A percentile compares a stretch with the other conserved stretches of the same genome.
Evolutionary conservation across 2,329 filamentous ascomycete species (phyloP).

Genomic region (Lomentospora prolificans): DNA sequence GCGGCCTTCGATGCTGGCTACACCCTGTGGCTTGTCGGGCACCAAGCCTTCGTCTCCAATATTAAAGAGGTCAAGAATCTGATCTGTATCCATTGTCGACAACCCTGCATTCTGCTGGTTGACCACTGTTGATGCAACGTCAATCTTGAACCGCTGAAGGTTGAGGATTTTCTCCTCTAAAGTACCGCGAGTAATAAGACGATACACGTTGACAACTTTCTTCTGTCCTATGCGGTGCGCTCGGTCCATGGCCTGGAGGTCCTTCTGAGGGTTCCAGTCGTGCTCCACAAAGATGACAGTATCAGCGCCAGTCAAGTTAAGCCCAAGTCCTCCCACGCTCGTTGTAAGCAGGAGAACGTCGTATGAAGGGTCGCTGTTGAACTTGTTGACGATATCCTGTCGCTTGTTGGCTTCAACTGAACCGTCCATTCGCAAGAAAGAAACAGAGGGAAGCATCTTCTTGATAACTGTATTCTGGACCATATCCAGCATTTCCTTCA

Average conservation of each 20-base stretch:
- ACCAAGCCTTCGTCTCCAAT: conserved; percentile 66
- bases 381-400: conserved; percentile 97
- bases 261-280: conserved; percentile 98
- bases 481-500: conserved; percentile 99
- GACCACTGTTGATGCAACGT: conserved; percentile 94
- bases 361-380: conserved; percentile 95
- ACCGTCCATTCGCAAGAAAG: conserved; percentile 89
- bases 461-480: conserved; percentile 90
- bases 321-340: conserved; percentile 83
- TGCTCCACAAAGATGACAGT: conserved; percentile 99
- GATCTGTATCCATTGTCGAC: conserved; percentile 93
- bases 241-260: conserved; percentile 97
- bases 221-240: conserved; percentile 98
- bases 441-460: conserved; percentile 82
- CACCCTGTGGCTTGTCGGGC: conserved; percentile 43
- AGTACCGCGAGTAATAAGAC: conserved; percentile 88
- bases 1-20: conserved; percentile 46
- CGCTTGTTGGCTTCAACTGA: conserved; percentile 85
- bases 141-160: conserved; percentile 98
- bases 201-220: conserved; percentile 99
- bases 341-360: conserved; percentile 91
- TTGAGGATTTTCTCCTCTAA: conserved; percentile 97
- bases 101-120: conserved; percentile 97
- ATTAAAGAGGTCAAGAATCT: conserved; percentile 94
- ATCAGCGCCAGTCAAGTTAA: conserved; percentile 93